phyloP scores from a whole-genome alignment of 805 yeast genomes.

The Metschnikowia continentalis region DNA sequence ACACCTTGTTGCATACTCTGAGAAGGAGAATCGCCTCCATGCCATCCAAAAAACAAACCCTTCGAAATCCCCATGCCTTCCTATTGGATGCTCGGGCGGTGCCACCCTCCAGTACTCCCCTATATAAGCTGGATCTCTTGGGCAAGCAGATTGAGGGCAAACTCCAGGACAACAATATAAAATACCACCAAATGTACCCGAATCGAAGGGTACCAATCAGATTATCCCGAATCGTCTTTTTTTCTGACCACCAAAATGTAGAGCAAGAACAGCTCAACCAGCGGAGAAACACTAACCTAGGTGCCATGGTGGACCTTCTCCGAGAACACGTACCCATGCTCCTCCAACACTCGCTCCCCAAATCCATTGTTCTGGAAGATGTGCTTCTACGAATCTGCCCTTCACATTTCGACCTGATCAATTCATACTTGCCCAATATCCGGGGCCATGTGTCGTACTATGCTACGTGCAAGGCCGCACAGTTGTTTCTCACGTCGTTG shows the following conservation, averaged over 20 bases:
- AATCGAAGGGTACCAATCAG: too few species aligned
- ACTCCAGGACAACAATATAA: too few species aligned
- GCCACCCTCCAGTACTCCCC: neutral
- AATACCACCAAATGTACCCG: too few species aligned
- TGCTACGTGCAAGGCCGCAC: constrained; percentile 54
- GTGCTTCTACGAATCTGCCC: constrained; percentile 57
- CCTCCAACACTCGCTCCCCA: constrained; percentile 43
- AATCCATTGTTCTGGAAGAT: constrained; percentile 40
- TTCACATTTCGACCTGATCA: constrained; percentile 37
- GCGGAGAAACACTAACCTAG: constrained; percentile 47
- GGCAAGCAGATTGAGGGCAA: too few species aligned
- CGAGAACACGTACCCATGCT: constrained; percentile 48
- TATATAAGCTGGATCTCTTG: neutral
- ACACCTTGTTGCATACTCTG: neutral
- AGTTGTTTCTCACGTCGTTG: constrained; percentile 50
- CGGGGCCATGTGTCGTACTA: constrained; percentile 54
- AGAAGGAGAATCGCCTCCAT: neutral
- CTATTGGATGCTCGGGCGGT: neutral
- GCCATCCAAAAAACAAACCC: too few species aligned
- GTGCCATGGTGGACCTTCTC: constrained; percentile 48
- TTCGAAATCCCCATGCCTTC: neutral
- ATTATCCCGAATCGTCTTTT: neutral
- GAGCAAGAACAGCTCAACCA: constrained; percentile 16
- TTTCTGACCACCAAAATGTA: neutral
- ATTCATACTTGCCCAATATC: constrained; percentile 51